Evolutionary conservation across 495 filamentous ascomycete species (phyloP).

Genomic region (Talaromyces trachyspermus): DNA sequence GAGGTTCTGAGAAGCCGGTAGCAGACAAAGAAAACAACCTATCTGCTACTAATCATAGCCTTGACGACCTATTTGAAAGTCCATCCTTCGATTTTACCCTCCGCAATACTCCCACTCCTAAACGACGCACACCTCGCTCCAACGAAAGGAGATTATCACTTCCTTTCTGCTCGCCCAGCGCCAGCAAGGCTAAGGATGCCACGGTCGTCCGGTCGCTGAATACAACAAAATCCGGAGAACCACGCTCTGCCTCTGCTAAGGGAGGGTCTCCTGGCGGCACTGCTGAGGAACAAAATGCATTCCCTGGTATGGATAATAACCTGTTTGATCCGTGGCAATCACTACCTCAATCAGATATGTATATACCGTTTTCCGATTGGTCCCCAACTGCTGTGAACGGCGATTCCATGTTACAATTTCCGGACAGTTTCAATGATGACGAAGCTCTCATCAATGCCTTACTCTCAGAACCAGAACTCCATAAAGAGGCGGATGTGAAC

Average conservation of each 20-base stretch:
- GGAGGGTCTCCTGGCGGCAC: constrained; percentile 23
- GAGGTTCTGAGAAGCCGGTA: constrained; percentile 24
- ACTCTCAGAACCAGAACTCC: constrained; percentile 28
- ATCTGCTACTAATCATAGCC: constrained; percentile 34
- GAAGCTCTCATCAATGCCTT: constrained; percentile 34
- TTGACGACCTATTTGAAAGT: constrained; percentile 55
- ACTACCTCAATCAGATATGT: constrained; percentile 5
- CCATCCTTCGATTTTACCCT: constrained; percentile 34
- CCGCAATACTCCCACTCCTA: constrained; percentile 57
- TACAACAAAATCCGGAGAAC: constrained; percentile 24
- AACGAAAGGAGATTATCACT: constrained; percentile 40
- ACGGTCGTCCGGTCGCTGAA: constrained; percentile 20
- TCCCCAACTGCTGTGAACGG: background rate
- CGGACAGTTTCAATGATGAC: constrained; percentile 13
- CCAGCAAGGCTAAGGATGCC: constrained; percentile 20
- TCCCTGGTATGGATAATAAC: constrained; percentile 2
- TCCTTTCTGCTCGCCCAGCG: constrained; percentile 29
- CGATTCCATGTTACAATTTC: constrained; percentile 4
- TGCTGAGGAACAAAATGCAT: constrained; percentile 14
- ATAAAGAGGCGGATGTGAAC: constrained; percentile 18
- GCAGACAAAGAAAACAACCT: constrained; percentile 44
- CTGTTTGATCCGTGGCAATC: constrained; percentile 3
- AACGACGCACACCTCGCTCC: constrained; percentile 32
- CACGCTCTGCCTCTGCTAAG: constrained; percentile 20
- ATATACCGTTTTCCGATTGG: constrained; percentile 7